Base-by-base conservation (phyloP, 768 basidiomycete genomes). In the Amanita rubescens region DNA sequence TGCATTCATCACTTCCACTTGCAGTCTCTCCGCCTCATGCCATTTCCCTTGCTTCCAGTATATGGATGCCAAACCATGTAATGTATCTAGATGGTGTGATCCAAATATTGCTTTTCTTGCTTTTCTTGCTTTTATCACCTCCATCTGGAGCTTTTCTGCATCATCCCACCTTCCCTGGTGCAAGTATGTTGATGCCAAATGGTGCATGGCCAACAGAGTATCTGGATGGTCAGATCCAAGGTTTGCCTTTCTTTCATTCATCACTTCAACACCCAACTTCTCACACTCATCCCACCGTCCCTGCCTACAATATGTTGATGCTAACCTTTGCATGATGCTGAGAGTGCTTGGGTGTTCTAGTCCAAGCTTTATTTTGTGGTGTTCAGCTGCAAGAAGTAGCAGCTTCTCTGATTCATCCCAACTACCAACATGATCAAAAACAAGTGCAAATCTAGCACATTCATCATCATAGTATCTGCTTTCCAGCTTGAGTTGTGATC, bases 391-490 rank as follows among this genome's bases (percentile, higher is more conserved):
- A 4, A 14, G 1, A 10, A 44, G 5, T 14, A 25, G 2, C 12
- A 44, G 15, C 25, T 27, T 27, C 43, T 25, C 43, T 14, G 3
- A 14, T n/a, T 44, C 24, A n/a, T 27, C 20, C 27, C 25, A 39
- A 30, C 27, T 22, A 30, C 51, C 39, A 43, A 15, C 22, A 17
- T 3, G 32, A 35, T 34, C 0, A 30, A 33, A 43, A 1, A 52
- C 27, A 19, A 11, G 19, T n/a, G 20, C 22, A 50, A 50, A 25
- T 12, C n/a, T 44, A 8, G 8, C 39, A 52, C 24, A 32, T 22
- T 43, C 51, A 52, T 52, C 51, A 52, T 52, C 32, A 52, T n/a
- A 41, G 34, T 50, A 50, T 6, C 2, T 14, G 7, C 2, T 7
- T 12, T 35, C 20, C n/a, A 37, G 2, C 2, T 41, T 25, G 24